A percentile compares a stretch with the other conserved stretches of the same genome.
Evolutionary conservation across 2,329 filamentous ascomycete species (phyloP).

Genomic region (Fusarium chuoi): DNA sequence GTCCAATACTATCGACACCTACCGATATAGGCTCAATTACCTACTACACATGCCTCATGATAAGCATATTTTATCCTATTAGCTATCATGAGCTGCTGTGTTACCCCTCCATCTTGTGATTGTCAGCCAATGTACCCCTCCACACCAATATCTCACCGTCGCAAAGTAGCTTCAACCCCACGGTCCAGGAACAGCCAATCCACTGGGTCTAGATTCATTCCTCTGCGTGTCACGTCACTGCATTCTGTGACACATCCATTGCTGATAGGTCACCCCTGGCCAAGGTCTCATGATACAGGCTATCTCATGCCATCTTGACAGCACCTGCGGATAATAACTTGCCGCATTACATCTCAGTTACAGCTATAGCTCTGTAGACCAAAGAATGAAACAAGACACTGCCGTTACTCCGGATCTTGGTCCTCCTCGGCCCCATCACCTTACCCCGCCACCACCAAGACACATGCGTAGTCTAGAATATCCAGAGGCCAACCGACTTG

Average conservation of each 20-base stretch:
- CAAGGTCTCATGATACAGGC: slow-evolving; percentile 14
- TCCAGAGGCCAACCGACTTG: not conserved
- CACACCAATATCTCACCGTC: slow-evolving; percentile 13
- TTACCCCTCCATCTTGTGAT: slow-evolving; percentile 29
- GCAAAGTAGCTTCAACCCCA: slow-evolving; percentile 10
- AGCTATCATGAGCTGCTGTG: slow-evolving; percentile 15
- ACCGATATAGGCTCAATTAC: not conserved
- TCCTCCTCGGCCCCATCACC: slow-evolving; percentile 8
- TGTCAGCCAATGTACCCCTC: slow-evolving; percentile 19
- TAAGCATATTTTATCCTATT: not conserved
- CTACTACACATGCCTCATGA: not conserved
- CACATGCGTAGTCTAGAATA: slow-evolving; percentile 9
- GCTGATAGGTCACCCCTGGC: slow-evolving; percentile 28
- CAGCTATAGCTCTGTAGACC: not conserved
- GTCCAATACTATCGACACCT: not conserved
- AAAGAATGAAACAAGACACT: not conserved
- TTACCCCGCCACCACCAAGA: slow-evolving; percentile 41
- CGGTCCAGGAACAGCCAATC: slow-evolving; percentile 12
- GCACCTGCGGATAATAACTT: not conserved
- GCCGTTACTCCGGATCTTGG: slow-evolving; percentile 21
- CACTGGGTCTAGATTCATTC: slow-evolving; percentile 3
- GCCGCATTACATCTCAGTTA: not conserved
- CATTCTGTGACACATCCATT: slow-evolving; percentile 19
- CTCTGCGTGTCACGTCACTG: slow-evolving; percentile 17
- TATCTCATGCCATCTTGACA: slow-evolving; percentile 1